Base-by-base conservation (phyloP, 371 early-diverging fungal genomes). In the Chytridium lagenaria region DNA sequence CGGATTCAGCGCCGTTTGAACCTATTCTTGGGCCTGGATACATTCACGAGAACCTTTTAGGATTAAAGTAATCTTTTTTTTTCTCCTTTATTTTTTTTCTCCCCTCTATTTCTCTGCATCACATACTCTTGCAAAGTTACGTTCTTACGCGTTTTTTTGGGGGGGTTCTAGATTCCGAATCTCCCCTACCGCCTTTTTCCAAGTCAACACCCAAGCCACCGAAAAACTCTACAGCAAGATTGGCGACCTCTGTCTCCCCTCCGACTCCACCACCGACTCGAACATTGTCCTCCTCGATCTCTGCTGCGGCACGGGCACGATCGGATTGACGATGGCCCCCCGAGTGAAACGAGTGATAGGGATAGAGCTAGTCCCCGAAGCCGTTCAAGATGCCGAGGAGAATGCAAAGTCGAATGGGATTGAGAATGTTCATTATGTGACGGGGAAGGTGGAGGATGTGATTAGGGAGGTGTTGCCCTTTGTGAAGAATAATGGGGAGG, bases 241-340 rank as follows among this genome's bases (percentile, higher is more conserved):
- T 50, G 69, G 81, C 36, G 78, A 84, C 10, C 78, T 80, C 38
- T 61, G 64, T 19, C 61, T 28, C 37, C 44, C 44, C 12, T 44
- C 44, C 44, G 67, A 44, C 10, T 50, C 0, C 38, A 39, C 40
- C 23, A 19, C 57, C 36, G 33, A 64, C 64, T 2, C 31, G 22
- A 15, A 65, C 63, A 68, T 77, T 26, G 75, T 85, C 37, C 75
- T 93, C 30, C 79, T 94, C 31, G 94, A 94, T 76, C 79, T 95
- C 23, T 95, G 95, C 81, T 94, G 94, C 80, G 95, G 95, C 30
- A 93, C 94, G 3, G 94, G 94, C 33, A 92, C 93, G 12, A 94
- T 95, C 76, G 95, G 95, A 28, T 88, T 94, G 51, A 87, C 89
- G 16, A 87, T 93, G 89, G 90, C 94, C 0, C 75, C 83, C 51